Base-by-base conservation (phyloP, 495 filamentous ascomycete genomes). In the Platismatia glauca region DNA sequence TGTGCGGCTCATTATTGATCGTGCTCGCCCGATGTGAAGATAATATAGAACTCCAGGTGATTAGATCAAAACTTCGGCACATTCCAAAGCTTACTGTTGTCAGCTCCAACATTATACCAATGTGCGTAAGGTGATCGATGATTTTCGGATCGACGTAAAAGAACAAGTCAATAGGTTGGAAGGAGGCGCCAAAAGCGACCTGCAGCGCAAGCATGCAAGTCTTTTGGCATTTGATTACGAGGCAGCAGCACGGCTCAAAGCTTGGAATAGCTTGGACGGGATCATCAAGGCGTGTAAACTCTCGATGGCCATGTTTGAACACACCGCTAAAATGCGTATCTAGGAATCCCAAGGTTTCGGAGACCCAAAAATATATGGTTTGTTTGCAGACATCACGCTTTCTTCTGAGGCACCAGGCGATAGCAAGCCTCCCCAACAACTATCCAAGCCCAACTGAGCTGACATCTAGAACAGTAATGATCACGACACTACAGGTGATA, bases 221-320 rank as follows among this genome's bases (percentile, higher is more conserved):
- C 73, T 93, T 15, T 71, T 90, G 7, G 80, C 83, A 2, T 87
- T 89, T 67, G 85, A 91, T 64, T 87, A 94, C 65, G 90, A 94
- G 75, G 86, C 83, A n/a, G 81, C 84, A 15, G 74, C 84, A 29
- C 75, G 77, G 22, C 74, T 96, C 7, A 81, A 84, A 64, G 73
- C 81, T 22, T 93, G 88, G 88, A 81, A 86, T 63, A 77, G 77
- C 57, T 71, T 92, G n/a, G 76, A 78, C 37, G 71, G 73, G 7
- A 79, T 89, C 15, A 78, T 92, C 37, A 75, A 86, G 50, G 82
- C 79, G 66, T 75, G 78, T 48, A 59, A 46, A n/a, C n/a, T 5
- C 1, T 15, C 34, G 56, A 58, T 58, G 55, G 8, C 4, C 3
- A 20, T 31, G 5, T 24, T 20, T 5, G 15, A 15, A 35, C 11